Conservation (phyloP, 805 yeast species). For the Yarrowia bubula region DNA sequence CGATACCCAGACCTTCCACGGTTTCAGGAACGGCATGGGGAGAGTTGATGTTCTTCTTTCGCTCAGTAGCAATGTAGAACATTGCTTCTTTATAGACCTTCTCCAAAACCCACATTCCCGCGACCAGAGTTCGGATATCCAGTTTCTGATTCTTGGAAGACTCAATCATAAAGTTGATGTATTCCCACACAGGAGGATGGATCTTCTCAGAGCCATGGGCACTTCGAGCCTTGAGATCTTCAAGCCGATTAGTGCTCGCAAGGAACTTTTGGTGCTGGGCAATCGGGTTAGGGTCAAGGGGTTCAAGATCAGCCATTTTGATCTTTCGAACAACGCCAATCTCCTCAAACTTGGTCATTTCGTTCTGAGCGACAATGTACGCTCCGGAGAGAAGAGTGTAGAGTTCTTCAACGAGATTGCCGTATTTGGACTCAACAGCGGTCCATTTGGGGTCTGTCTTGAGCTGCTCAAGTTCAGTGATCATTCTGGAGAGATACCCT, state of each 20-base stretch:
- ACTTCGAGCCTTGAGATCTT: not conserved
- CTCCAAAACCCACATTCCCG: constrained; percentile 24
- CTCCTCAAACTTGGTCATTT: constrained; percentile 24
- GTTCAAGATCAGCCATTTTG: constrained; percentile 12
- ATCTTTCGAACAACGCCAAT: constrained; percentile 1
- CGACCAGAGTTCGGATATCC: constrained; percentile 8
- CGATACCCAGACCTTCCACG: constrained; percentile 7
- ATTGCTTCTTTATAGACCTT: constrained; percentile 26
- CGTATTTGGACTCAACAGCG: constrained; percentile 7
- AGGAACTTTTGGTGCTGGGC: not conserved
- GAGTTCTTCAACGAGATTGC: not conserved
- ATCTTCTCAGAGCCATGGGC: constrained; percentile 20
- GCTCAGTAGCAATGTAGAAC: constrained; percentile 11
- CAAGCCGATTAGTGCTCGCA: not conserved
- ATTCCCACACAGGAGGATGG: constrained; percentile 21
- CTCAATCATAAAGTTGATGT: constrained; percentile 20
- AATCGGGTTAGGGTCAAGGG: constrained; percentile 6
- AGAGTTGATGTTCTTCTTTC: constrained; percentile 10
- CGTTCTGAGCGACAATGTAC: constrained; percentile 11
- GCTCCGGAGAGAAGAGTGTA: not conserved
- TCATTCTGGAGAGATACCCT: not conserved
- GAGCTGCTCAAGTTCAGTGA: constrained; percentile 1
- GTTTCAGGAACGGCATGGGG: constrained; percentile 1
- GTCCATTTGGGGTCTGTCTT: not conserved
- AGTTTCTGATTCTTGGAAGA: not conserved